Conservation (phyloP, 2,329 filamentous ascomycete genomes). For the Emericellopsis atlantica region DNA sequence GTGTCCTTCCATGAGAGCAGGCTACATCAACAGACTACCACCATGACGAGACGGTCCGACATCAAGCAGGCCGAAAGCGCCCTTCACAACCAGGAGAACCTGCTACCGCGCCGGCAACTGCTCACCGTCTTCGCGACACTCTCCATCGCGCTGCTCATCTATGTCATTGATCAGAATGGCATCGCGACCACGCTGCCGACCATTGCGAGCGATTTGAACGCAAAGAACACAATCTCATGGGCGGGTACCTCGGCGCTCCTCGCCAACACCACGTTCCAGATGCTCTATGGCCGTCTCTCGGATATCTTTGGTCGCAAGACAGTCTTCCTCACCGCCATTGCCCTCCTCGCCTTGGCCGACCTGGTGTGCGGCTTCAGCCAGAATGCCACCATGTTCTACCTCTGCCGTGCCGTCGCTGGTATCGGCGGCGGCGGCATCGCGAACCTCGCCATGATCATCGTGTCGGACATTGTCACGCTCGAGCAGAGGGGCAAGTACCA, state of each 20-base stretch:
- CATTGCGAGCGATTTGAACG: conserved; percentile 32
- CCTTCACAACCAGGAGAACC: conserved; percentile 43
- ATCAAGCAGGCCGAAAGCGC: conserved; percentile 23
- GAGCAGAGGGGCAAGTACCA: too few relatives aligned
- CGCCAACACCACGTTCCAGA: conserved; percentile 49
- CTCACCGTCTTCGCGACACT: conserved; percentile 30
- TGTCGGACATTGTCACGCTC: too few relatives aligned
- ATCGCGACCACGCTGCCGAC: conserved; percentile 38
- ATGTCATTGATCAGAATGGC: conserved; percentile 44
- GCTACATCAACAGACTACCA: neutral
- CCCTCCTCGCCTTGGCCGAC: too few relatives aligned
- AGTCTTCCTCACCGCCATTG: too few relatives aligned
- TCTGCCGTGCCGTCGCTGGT: too few relatives aligned
- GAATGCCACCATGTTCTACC: too few relatives aligned
- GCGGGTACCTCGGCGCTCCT: conserved; percentile 39
- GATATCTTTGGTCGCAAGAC: too few relatives aligned
- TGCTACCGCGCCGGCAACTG: conserved; percentile 36
- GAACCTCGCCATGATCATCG: too few relatives aligned
- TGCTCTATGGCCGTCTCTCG: conserved; percentile 51
- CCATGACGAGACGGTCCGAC: conserved; percentile 1
- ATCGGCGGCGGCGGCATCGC: too few relatives aligned
- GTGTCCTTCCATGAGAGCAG: neutral
- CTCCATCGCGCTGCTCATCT: conserved; percentile 38
- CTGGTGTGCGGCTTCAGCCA: too few relatives aligned
- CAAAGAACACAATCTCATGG: conserved; percentile 40